Evolutionary conservation across 1,139 yeast genomes (phyloP).

Genomic region (Lodderomyces metapsilosis): DNA sequence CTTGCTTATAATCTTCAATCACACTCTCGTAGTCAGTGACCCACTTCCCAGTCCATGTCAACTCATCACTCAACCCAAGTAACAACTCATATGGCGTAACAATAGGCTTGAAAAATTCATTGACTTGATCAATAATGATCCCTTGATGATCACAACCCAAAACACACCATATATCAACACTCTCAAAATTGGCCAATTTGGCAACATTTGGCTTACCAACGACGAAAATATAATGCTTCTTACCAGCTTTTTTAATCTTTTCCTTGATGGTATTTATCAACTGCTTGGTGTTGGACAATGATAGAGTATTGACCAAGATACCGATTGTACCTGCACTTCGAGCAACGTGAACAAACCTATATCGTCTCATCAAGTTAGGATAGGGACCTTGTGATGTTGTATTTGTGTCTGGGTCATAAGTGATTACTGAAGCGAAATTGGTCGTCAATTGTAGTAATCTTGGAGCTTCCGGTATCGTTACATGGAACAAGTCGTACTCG

Average conservation of each 20-base stretch:
- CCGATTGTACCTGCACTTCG: conserved; percentile 92
- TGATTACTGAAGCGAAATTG: conserved; percentile 51
- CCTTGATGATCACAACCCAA: conserved; percentile 96
- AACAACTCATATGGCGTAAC: conserved; percentile 90
- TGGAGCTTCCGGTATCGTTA: conserved; percentile 76
- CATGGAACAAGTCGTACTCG: conserved; percentile 60
- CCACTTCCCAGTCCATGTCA: conserved; percentile 94
- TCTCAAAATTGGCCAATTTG: conserved; percentile 90
- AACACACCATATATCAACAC: conserved; percentile 89
- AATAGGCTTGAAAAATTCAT: conserved; percentile 86
- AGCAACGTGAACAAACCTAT: conserved; percentile 82
- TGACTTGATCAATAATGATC: conserved; percentile 70
- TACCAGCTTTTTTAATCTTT: conserved; percentile 71
- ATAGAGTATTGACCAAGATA: conserved; percentile 82
- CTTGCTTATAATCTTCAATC: conserved; percentile 31
- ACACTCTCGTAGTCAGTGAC: conserved; percentile 69
- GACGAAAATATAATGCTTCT: conserved; percentile 89
- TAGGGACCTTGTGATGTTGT: conserved; percentile 53
- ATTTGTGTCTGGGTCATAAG: conserved; percentile 41
- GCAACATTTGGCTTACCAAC: conserved; percentile 99
- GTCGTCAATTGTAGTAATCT: conserved; percentile 74
- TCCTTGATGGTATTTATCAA: conserved; percentile 59
- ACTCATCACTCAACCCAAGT: conserved; percentile 71
- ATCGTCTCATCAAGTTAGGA: conserved; percentile 79
- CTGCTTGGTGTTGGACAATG: conserved; percentile 66